These are phyloP conservation scores for Phytophthora niederhauseri DNA, from an alignment of 352 stramenopile genomes.

Conservation along the genomic window DNA sequence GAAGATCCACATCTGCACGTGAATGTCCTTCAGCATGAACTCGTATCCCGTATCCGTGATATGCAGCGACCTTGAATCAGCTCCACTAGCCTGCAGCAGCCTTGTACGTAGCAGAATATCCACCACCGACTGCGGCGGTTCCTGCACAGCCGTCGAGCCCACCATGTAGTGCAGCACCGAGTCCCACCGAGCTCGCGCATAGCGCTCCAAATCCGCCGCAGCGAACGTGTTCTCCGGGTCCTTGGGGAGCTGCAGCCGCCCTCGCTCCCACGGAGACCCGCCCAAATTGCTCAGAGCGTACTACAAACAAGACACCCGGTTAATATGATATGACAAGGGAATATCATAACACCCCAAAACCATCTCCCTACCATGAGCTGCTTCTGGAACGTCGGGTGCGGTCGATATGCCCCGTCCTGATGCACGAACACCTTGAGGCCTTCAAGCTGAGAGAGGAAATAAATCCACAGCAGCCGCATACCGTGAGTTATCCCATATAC, in stretches of 20 bases:
- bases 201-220: conserved; percentile 60
- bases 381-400: conserved; percentile 62
- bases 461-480: background rate
- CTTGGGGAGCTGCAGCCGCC: conserved; percentile 47
- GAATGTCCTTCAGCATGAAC: conserved; percentile 93
- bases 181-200: conserved; percentile 68
- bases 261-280: conserved; percentile 76
- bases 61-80: conserved; percentile 69
- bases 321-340: conserved; percentile 1
- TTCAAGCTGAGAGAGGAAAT: conserved; percentile 35
- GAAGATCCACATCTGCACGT: conserved; percentile 93
- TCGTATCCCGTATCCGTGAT: conserved; percentile 92
- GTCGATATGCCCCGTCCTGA: conserved; percentile 48
- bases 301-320: conserved; percentile 23
- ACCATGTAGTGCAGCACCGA: conserved; percentile 83
- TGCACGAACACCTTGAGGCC: conserved; percentile 62
- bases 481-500: background rate
- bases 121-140: conserved; percentile 67
- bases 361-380: conserved; percentile 55
- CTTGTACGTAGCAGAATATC: conserved; percentile 77
- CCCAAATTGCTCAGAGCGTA: conserved; percentile 72
- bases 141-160: conserved; percentile 67
- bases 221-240: conserved; percentile 55
- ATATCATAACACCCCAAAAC: background rate
- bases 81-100: conserved; percentile 66